A percentile compares a stretch with the other conserved stretches of the same genome.
These are phyloP conservation scores for Diaporthe vexans DNA, from an alignment of 2,329 filamentous ascomycete genomes.

Conservation along the genomic window DNA sequence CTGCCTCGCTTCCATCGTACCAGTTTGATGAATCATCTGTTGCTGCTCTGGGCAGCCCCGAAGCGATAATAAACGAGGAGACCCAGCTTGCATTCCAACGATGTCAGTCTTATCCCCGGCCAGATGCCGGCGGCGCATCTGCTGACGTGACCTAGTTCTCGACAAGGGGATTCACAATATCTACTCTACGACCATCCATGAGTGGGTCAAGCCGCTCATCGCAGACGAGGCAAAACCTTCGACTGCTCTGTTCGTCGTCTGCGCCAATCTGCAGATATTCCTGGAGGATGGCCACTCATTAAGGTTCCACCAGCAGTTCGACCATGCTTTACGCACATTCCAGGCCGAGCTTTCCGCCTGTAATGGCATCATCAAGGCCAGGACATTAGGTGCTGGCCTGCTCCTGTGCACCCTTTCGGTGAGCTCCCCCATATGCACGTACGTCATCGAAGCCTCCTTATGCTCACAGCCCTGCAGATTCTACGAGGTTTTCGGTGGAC, in stretches of 20 bases:
- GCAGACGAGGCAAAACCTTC: conserved; percentile 17
- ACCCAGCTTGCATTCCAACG: conserved; percentile 11
- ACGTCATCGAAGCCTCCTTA: no score
- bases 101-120: not conserved
- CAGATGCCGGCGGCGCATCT: not conserved
- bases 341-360: conserved; percentile 3
- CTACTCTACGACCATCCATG: not conserved
- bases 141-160: not conserved
- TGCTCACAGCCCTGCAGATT: not conserved
- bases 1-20: not conserved
- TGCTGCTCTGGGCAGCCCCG: not conserved
- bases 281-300: conserved; percentile 14
- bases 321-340: conserved; percentile 1
- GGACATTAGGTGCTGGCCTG: conserved; percentile 11
- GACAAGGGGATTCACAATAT: conserved; percentile 16
- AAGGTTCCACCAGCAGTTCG: conserved; percentile 21
- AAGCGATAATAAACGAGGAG: not conserved
- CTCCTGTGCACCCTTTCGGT: conserved; percentile 16
- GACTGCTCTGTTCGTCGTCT: conserved; percentile 13
- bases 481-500: conserved; percentile 11
- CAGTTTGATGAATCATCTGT: not conserved
- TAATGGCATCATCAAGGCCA: conserved; percentile 3
- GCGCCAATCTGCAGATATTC: conserved; percentile 14
- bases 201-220: conserved; percentile 29
- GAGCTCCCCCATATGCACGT: not conserved